Evolutionary conservation across 2,329 filamentous ascomycete genomes (phyloP), one percentile per base, ranked within the genome.

Genomic region (Cytospora paraplurivora): DNA sequence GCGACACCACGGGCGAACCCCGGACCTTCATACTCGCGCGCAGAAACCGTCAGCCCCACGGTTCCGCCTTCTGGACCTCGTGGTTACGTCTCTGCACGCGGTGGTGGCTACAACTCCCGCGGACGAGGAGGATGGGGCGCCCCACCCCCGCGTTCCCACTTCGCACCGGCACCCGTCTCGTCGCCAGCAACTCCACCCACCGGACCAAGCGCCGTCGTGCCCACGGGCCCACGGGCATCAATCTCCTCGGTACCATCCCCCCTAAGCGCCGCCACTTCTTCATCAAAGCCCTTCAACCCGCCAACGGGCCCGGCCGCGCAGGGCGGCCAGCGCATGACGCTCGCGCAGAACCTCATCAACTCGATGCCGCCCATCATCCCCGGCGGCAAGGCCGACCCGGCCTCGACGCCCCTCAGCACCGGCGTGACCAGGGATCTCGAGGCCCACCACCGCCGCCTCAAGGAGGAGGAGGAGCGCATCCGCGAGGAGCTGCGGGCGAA

Each of bases 381-480:
- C 0, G 83, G 84, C 44, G 85, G 85, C 34, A 85, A 84, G 67
- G 70, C 83, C 21, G 83, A 85, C 64, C 77, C 80, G 1, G 72
- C 75, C 19, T 75, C 80, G 68, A 71, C 77, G 1, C 76, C 81
- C 2, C 68, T 82, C 50, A 72, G 72, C 8, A 76, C 77, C 0
- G 82, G 83, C 17, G 79, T 86, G 32, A 77, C 80, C 37, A 79
- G 80, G 12, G 84, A 87, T 51, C 73, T 85, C 17, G 82, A 85
- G 66, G 72, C 78, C n/a, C 82, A 85, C 71, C 81, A 79, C 67
- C 76, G 78, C 38, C 82, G 82, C 64, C 76, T 86, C 12, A 79
- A 78, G 63, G 84, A 86, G 47, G 85, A 87, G 53, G 85, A 86
- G 69, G 84, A 86, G 71, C 81, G 80, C 66, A 69, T 85, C 41